Evolutionary conservation across 2,329 filamentous ascomycete species (phyloP).

Genomic region (Boeremia exigua): DNA sequence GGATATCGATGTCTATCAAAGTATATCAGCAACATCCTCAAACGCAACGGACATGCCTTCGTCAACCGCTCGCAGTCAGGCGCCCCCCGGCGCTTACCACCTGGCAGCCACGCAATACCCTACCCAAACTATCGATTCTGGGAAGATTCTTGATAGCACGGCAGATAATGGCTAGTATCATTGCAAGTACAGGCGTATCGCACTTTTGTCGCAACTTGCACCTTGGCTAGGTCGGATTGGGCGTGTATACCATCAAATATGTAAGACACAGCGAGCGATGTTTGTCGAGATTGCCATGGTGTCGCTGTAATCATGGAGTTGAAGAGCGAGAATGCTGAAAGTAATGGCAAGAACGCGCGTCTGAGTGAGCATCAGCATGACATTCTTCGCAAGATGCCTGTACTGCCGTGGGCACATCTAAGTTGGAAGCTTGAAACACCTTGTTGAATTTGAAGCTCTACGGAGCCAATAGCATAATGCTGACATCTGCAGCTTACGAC

Average conservation of each 20-base stretch:
- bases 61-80: not conserved
- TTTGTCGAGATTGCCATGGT: not conserved
- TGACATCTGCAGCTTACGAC: conserved; percentile 16
- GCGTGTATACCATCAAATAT: not conserved
- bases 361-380: conserved; percentile 10
- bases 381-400: not conserved
- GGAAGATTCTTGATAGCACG: not conserved
- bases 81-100: not conserved
- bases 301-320: not conserved
- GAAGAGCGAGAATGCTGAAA: not conserved
- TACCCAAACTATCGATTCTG: too few relatives aligned
- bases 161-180: too few relatives aligned
- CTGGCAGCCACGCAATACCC: not conserved
- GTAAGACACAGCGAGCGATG: not conserved
- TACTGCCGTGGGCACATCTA: not conserved
- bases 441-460: not conserved
- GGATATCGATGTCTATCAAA: not conserved
- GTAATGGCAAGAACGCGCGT: not conserved
- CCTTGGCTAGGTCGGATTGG: too few relatives aligned
- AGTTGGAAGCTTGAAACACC: conserved; percentile 10
- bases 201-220: too few relatives aligned
- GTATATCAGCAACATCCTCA: conserved; percentile 4
- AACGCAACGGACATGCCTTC: conserved; percentile 9
- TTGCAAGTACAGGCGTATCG: too few relatives aligned
- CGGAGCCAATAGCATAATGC: conserved; percentile 6